Conservation (phyloP, 2,329 filamentous ascomycete genomes). For the Pseudogymnoascus sp. region DNA sequence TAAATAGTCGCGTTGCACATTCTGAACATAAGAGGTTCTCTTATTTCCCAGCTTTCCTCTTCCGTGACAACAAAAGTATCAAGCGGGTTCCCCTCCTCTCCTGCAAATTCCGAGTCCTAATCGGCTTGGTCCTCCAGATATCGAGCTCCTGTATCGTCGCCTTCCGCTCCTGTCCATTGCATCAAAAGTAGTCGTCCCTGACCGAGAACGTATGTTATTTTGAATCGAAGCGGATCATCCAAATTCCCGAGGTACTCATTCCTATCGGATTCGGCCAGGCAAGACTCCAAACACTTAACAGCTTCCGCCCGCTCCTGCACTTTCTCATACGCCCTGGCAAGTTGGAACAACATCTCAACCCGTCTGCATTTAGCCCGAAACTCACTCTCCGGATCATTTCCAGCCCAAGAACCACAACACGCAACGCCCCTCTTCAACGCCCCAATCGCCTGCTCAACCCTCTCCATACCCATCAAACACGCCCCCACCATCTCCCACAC, state of each 20-base stretch:
- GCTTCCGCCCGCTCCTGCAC: not conserved
- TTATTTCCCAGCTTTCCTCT: not conserved
- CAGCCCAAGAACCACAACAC: not conserved
- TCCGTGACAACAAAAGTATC: not conserved
- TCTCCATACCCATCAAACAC: not conserved
- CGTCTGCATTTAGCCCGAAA: not conserved
- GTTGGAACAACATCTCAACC: not conserved
- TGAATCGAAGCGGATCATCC: not conserved
- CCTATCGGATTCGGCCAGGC: not conserved
- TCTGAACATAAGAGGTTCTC: not conserved
- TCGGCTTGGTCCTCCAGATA: not conserved
- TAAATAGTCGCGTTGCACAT: not conserved
- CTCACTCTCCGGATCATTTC: not conserved
- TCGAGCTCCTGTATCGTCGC: not conserved
- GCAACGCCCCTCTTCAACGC: not conserved
- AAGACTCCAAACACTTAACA: not conserved
- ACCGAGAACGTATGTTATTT: not conserved
- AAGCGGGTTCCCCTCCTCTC: not conserved
- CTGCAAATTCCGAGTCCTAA: not conserved
- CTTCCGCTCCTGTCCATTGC: not conserved
- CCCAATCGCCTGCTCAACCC: not conserved
- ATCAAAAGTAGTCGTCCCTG: not conserved
- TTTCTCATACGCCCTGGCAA: not conserved
- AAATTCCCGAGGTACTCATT: not conserved
- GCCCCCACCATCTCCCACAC: not conserved